Conservation (phyloP, 2,329 filamentous ascomycete species). For the Chaetomium sp. region DNA sequence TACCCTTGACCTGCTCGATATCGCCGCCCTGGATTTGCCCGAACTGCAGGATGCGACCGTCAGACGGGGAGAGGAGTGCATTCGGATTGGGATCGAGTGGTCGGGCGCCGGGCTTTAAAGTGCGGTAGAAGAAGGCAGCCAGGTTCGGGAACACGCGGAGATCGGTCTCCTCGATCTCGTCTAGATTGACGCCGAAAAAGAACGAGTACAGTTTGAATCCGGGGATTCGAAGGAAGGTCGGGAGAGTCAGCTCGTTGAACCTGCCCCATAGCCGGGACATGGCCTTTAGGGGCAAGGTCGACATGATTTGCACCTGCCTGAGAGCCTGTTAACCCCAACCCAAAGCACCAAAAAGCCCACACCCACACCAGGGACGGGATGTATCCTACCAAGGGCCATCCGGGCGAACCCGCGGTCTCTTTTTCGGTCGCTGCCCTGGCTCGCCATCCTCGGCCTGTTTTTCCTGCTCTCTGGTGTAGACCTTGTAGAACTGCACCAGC, state of each 20-base stretch:
- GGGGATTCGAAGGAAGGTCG: slow-evolving; percentile 82
- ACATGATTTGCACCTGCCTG: slow-evolving; percentile 90
- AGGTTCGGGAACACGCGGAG: slow-evolving; percentile 90
- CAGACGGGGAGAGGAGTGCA: slow-evolving; percentile 82
- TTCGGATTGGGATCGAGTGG: slow-evolving; percentile 81
- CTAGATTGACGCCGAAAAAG: slow-evolving; percentile 87
- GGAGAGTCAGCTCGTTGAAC: slow-evolving; percentile 88
- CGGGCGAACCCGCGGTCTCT: slow-evolving; percentile 67
- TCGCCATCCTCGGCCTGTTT: slow-evolving; percentile 48
- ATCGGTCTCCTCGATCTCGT: slow-evolving; percentile 85
- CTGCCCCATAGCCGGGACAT: slow-evolving; percentile 85
- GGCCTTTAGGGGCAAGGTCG: slow-evolving; percentile 86
- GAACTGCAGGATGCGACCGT: slow-evolving; percentile 89
- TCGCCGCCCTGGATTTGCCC: slow-evolving; percentile 90
- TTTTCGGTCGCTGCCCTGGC: slow-evolving; percentile 50
- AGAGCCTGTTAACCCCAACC: slow-evolving; percentile 23
- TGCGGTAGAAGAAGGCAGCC: slow-evolving; percentile 95
- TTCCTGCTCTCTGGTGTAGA: slow-evolving; percentile 59
- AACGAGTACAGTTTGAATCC: slow-evolving; percentile 91
- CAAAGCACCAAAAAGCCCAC: not conserved
- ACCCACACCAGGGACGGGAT: not conserved
- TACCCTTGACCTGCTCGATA: slow-evolving; percentile 97
- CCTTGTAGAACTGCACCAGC: slow-evolving; percentile 79
- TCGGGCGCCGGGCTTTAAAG: slow-evolving; percentile 82
- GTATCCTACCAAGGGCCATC: slow-evolving; percentile 74